A percentile compares a stretch with the other conserved stretches of the same genome.
phyloP scores from a whole-genome alignment of 768 basidiomycete genomes.

The Lepiota venenata region DNA sequence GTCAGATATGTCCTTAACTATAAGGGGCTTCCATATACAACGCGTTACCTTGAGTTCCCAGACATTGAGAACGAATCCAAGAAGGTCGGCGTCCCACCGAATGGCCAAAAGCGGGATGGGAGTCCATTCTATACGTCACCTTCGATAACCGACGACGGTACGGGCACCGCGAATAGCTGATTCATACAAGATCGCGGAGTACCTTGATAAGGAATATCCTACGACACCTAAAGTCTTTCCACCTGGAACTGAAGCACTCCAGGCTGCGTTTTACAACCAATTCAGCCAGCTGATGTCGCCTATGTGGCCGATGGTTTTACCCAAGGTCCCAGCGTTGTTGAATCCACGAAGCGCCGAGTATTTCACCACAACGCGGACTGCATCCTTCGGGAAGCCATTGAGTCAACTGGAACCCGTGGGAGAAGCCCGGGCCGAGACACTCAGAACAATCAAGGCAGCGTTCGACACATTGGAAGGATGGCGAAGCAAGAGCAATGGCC shows the following conservation, averaged over 20 bases:
- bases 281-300: constrained; percentile 14
- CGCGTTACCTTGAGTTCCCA: constrained; percentile 39
- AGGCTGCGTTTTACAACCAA: constrained; percentile 23
- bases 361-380: constrained; percentile 3
- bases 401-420: constrained; percentile 1
- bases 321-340: background rate
- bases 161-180: constrained; percentile 29
- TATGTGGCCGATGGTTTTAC: constrained; percentile 7
- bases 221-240: constrained; percentile 30
- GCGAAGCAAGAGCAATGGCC: constrained; percentile 1
- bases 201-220: constrained; percentile 42
- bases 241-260: constrained; percentile 26
- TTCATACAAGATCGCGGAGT: constrained; percentile 36
- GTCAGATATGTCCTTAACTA: constrained; percentile 8
- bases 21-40: constrained; percentile 22
- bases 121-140: constrained; percentile 36
- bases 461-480: constrained; percentile 8
- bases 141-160: constrained; percentile 38
- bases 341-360: constrained; percentile 9
- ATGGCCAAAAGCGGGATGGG: constrained; percentile 22
- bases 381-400: background rate
- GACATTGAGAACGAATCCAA: constrained; percentile 30
- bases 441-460: background rate
- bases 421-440: constrained; percentile 1
- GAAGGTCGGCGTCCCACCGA: constrained; percentile 27